Evolutionary conservation across 2,329 filamentous ascomycete genomes (phyloP), one percentile per base, ranked within the genome.

Genomic region (Penicillium sp.): DNA sequence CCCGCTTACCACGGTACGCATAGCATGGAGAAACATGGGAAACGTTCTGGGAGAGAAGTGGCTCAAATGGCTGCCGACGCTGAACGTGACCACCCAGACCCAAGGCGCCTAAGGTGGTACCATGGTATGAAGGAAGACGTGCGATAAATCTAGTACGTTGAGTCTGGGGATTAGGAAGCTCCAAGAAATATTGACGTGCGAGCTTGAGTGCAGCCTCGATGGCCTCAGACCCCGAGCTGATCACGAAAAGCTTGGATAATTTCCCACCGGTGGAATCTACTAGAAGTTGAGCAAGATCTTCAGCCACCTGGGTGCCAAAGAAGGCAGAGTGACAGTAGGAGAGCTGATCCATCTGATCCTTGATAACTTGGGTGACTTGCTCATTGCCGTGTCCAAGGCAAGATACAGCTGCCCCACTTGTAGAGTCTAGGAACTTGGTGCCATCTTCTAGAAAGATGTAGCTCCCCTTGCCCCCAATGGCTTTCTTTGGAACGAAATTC

Each of bases 381-480:
- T 77, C 65, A 55, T 87, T 80, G 29, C 83, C 84, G 62, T 90
- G 85, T 7, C 89, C 90, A 9, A 93, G 74, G 65, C 85, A 87
- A 9, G 84, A 79, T 3, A 91, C 88, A 19, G 86, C 88, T 3
- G 89, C 87, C 18, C 90, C 90, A 27, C 86, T 83, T 18, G 86
- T 88, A 1, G 84, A 86, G 68, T 94, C 90, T 13, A 91, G 80
- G 40, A 94, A 81, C 32, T 74, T 76, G 23, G 80, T 78, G 1
- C 85, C 86, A 65, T 79, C 77, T 60, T 75, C 74, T 1, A 84
- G 73, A 32, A 75, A 70, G n/a, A 85, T 70, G 55, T 79, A 81
- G 59, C 78, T 76, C 10, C 80, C 81, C 51, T 76, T 69, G 5
- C 77, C 82, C 0, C 74, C 77, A 9, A 76, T 66, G 4, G 81